Conservation (phyloP, 306 rosid species). For the Ammopiptanthus mongolicus region DNA sequence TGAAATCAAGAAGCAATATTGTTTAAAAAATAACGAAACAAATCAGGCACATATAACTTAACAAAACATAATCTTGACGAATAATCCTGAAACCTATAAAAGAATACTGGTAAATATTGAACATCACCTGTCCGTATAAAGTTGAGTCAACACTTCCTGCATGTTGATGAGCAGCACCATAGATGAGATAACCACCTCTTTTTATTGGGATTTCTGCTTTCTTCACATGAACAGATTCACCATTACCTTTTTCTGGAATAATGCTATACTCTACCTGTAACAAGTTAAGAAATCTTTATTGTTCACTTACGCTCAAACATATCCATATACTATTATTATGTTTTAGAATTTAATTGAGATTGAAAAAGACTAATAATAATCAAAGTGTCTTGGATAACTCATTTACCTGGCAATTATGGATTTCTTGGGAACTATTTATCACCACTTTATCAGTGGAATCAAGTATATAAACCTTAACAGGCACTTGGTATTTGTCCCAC, state of each 20-base stretch:
- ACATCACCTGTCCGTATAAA: neutral
- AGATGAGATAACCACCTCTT: neutral
- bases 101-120: no score
- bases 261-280: neutral
- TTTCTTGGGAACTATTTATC: neutral
- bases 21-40: no score
- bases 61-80: no score
- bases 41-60: no score
- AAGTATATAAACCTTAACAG: neutral
- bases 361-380: neutral
- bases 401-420: constrained; percentile 10
- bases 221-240: neutral
- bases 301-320: neutral
- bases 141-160: neutral
- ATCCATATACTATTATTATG: no score
- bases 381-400: no score
- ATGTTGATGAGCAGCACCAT: neutral
- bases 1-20: no score
- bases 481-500: neutral
- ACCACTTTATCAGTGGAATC: neutral
- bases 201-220: neutral
- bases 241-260: neutral
- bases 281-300: neutral
- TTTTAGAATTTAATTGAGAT: neutral
- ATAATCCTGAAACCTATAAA: no score